phyloP scores from a whole-genome alignment of 441 rosid species.

The Adansonia gregorii region DNA sequence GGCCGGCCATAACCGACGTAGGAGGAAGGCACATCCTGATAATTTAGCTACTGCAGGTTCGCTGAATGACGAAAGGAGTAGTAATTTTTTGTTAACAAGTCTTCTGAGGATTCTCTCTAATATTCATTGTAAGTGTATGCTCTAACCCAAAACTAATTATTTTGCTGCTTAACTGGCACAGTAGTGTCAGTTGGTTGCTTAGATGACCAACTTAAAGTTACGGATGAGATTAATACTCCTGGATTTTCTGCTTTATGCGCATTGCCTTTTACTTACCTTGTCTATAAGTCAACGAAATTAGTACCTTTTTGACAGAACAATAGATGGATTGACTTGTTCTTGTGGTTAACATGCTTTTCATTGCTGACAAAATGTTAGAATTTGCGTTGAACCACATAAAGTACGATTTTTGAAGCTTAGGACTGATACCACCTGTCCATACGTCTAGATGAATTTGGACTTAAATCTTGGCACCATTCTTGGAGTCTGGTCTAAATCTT shows the following conservation, averaged over 20 bases:
- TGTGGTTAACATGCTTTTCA: slow-evolving; percentile 5
- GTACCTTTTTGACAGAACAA: neutral
- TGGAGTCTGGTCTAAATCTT: neutral
- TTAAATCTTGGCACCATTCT: neutral
- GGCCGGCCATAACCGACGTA: slow-evolving; percentile 56
- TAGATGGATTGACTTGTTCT: slow-evolving; percentile 19
- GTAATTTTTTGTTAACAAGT: slow-evolving; percentile 45
- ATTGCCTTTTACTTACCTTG: slow-evolving; percentile 16
- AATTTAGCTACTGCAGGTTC: slow-evolving; percentile 34
- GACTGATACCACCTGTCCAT: neutral
- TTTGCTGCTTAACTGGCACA: slow-evolving; percentile 20
- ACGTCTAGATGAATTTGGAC: neutral
- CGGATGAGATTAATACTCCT: slow-evolving; percentile 3
- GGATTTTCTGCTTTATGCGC: slow-evolving; percentile 20
- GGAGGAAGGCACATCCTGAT: slow-evolving; percentile 53
- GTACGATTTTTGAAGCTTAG: neutral
- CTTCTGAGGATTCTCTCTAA: slow-evolving; percentile 48
- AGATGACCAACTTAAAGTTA: slow-evolving; percentile 19
- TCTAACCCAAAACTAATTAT: slow-evolving; percentile 13
- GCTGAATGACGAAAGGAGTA: slow-evolving; percentile 37
- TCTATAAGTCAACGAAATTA: neutral
- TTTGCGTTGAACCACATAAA: neutral
- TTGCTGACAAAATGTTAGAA: neutral
- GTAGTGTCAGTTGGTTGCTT: slow-evolving; percentile 19
- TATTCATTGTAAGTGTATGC: slow-evolving; percentile 47